A percentile compares a stretch with the other conserved stretches of the same genome.
These are phyloP conservation scores for Cladophialophora immunda DNA, from an alignment of 2,329 filamentous ascomycete species.

Conservation along the genomic window DNA sequence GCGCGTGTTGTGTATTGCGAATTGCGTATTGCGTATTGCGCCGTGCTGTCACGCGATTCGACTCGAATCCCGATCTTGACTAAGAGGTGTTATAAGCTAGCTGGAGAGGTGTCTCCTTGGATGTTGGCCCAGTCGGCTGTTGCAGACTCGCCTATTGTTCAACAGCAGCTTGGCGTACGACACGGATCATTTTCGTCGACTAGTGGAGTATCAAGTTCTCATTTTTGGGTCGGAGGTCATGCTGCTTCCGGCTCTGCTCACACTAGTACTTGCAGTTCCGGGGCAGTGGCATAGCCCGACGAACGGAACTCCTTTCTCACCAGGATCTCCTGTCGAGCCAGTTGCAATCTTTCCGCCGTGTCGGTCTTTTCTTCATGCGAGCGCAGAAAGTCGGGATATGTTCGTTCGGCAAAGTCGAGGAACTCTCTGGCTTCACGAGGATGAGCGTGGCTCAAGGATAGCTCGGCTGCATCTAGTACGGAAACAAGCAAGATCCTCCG, in stretches of 20 bases:
- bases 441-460: slow-evolving; percentile 47
- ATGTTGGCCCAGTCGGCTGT: neutral
- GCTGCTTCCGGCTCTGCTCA: neutral
- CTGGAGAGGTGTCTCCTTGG: neutral
- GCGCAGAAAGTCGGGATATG: slow-evolving; percentile 36
- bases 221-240: neutral
- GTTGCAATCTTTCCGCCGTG: slow-evolving; percentile 24
- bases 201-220: neutral
- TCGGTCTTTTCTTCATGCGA: slow-evolving; percentile 13
- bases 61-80: neutral
- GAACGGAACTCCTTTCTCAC: slow-evolving; percentile 21
- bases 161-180: neutral
- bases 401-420: slow-evolving; percentile 36
- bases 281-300: slow-evolving; percentile 15
- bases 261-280: slow-evolving; percentile 13
- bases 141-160: neutral
- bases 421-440: slow-evolving; percentile 30
- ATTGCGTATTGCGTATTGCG: too few relatives aligned
- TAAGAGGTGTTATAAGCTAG: neutral
- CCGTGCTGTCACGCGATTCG: neutral
- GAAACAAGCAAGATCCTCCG: slow-evolving; percentile 46
- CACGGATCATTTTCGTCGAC: neutral
- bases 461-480: slow-evolving; percentile 50
- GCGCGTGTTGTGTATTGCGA: too few relatives aligned
- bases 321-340: slow-evolving; percentile 27